Percentiles rank a stretch among this genome's conserved stretches.
phyloP scores from a whole-genome alignment of 306 rosid species.

The Abrus precatorius region DNA sequence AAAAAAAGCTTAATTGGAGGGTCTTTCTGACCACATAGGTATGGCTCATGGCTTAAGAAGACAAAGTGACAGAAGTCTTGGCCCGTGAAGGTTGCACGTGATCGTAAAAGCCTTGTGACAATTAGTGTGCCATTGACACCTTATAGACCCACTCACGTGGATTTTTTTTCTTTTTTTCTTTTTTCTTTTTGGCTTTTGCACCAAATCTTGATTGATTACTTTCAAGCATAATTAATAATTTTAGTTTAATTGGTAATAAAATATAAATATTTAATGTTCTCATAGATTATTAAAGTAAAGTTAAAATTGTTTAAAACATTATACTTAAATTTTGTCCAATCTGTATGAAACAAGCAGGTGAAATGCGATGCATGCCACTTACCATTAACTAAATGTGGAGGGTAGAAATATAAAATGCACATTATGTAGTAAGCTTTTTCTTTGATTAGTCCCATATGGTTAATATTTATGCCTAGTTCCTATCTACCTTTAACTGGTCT shows the following conservation, averaged over 20 bases:
- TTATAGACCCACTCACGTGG: slow-evolving; percentile 95
- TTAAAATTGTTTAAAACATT: no score
- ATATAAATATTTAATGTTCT: no score
- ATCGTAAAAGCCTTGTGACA: slow-evolving; percentile 81
- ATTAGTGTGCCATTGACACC: slow-evolving; percentile 87
- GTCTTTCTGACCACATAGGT: slow-evolving; percentile 46
- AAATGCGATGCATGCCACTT: slow-evolving; percentile 26
- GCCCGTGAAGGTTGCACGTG: slow-evolving; percentile 99
- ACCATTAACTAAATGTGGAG: neutral
- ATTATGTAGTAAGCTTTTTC: neutral
- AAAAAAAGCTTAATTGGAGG: slow-evolving; percentile 24
- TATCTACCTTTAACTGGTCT: neutral
- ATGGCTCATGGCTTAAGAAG: slow-evolving; percentile 59
- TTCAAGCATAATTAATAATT: neutral
- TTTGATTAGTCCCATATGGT: slow-evolving; percentile 4
- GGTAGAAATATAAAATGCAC: neutral
- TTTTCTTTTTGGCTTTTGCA: slow-evolving; percentile 61
- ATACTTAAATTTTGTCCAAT: neutral
- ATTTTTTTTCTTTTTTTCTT: slow-evolving; percentile 17
- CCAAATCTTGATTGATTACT: slow-evolving; percentile 48
- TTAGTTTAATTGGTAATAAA: no score
- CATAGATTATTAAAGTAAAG: no score
- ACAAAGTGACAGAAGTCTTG: slow-evolving; percentile 63
- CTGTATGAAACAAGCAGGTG: slow-evolving; percentile 17
- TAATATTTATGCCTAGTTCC: slow-evolving; percentile 1